Conservation (phyloP, 208 protist genomes). For the Leishmania tropica region DNA sequence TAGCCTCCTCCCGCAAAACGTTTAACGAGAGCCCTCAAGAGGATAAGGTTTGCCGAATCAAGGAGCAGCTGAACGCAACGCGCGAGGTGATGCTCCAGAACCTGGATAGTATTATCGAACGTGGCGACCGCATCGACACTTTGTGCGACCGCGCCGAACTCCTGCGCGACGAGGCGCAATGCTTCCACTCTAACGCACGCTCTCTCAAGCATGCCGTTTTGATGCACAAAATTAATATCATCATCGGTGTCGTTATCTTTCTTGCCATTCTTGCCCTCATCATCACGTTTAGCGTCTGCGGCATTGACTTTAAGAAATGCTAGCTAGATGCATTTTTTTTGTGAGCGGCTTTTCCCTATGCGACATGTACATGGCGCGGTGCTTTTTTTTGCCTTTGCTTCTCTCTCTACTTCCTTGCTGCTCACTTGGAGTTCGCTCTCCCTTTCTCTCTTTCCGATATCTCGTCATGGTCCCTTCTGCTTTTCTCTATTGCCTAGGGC, state of each 20-base stretch:
- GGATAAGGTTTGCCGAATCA: slow-evolving; percentile 74
- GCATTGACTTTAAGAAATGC: slow-evolving; percentile 78
- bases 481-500: not conserved
- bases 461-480: not conserved
- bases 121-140: slow-evolving; percentile 83
- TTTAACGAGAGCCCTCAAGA: slow-evolving; percentile 76
- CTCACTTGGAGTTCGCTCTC: not conserved
- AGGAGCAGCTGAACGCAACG: slow-evolving; percentile 71
- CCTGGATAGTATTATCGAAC: slow-evolving; percentile 78
- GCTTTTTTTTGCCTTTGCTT: not conserved
- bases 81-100: slow-evolving; percentile 87
- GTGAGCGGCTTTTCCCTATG: not conserved
- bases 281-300: slow-evolving; percentile 65
- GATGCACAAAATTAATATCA: slow-evolving; percentile 72
- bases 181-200: slow-evolving; percentile 62
- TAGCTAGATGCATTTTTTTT: slow-evolving; percentile 8
- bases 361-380: not conserved
- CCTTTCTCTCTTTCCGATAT: not conserved
- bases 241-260: slow-evolving; percentile 54
- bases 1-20: slow-evolving; percentile 31
- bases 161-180: slow-evolving; percentile 61
- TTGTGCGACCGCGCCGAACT: slow-evolving; percentile 81
- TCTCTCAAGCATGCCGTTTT: slow-evolving; percentile 58
- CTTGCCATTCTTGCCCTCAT: slow-evolving; percentile 61
- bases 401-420: not conserved